Percentiles rank a stretch among this genome's conserved stretches.
phyloP scores from a whole-genome alignment of 345 rosid species.

The Populus davidiana region DNA sequence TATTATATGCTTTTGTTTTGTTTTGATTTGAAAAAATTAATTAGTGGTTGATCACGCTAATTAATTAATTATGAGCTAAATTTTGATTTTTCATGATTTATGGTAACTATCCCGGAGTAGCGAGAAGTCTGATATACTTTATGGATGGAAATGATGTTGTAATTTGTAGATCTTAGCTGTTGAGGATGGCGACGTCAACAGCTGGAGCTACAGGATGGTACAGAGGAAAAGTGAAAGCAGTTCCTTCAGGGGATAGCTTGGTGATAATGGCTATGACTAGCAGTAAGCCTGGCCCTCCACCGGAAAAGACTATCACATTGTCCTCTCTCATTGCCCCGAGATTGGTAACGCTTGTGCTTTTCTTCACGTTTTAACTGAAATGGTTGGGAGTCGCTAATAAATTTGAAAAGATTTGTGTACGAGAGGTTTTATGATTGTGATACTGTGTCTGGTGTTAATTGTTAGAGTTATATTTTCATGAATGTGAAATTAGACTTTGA shows the following conservation, averaged over 20 bases:
- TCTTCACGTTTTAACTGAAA: not conserved
- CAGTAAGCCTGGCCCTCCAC: slow-evolving; percentile 75
- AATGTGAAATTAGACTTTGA: not conserved
- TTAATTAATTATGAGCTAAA: not conserved
- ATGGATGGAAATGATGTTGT: not conserved
- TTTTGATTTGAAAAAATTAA: not conserved
- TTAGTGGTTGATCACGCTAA: not conserved
- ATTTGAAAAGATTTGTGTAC: not conserved
- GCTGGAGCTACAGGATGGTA: slow-evolving; percentile 38
- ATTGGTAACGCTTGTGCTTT: slow-evolving; percentile 39
- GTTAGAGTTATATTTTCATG: not conserved
- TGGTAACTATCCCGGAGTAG: not conserved
- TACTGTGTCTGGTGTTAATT: not conserved
- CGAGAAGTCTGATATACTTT: not conserved
- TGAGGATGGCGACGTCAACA: slow-evolving; percentile 25
- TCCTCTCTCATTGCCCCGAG: slow-evolving; percentile 81
- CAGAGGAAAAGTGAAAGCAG: slow-evolving; percentile 82
- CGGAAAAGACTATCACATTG: slow-evolving; percentile 77
- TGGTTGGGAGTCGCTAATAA: not conserved
- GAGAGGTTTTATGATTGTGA: not conserved
- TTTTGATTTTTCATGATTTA: not conserved
- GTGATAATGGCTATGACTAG: slow-evolving; percentile 57
- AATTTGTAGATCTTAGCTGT: slow-evolving; percentile 19
- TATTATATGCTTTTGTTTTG: too few relatives aligned
- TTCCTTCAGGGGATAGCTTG: slow-evolving; percentile 86